Conservation (phyloP, 192 early-diverging fungal genomes). For the Podila horticola region DNA sequence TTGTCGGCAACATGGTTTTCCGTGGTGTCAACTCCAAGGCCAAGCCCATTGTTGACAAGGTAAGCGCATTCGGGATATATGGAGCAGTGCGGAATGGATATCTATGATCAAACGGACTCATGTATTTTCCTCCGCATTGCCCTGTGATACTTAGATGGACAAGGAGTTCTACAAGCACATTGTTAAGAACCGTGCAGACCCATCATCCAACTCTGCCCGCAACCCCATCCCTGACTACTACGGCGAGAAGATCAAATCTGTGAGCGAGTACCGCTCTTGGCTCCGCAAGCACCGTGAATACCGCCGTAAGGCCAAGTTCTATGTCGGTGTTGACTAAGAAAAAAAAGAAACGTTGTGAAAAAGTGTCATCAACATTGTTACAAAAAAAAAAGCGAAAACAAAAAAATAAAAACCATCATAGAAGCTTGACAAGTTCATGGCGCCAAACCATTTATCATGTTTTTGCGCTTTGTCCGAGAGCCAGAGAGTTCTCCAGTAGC, state of each 20-base stretch:
- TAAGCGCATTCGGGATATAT: conserved; percentile 3
- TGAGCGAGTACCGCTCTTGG: conserved; percentile 87
- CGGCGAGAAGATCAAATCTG: conserved; percentile 90
- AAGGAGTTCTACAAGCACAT: conserved; percentile 74
- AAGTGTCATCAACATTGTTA: no score
- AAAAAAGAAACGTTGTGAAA: background rate
- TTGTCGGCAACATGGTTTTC: conserved; percentile 70
- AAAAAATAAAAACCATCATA: no score
- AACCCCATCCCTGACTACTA: conserved; percentile 93
- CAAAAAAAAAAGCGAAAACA: background rate
- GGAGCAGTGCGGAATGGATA: background rate
- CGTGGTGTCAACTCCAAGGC: conserved; percentile 60
- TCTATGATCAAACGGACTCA: background rate
- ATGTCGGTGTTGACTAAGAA: conserved; percentile 58
- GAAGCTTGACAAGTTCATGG: no score
- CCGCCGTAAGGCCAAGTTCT: conserved; percentile 75
- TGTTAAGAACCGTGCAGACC: conserved; percentile 72
- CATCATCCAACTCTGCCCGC: conserved; percentile 70
- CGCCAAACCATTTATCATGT: no score
- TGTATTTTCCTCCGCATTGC: background rate
- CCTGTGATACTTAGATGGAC: conserved; percentile 30
- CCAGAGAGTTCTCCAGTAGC: no score
- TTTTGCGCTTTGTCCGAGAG: no score
- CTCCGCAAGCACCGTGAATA: conserved; percentile 88
- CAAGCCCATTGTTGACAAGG: conserved; percentile 57